Percentiles rank a stretch among this genome's conserved stretches.
These are phyloP conservation scores for Oryza glaberrima DNA, from an alignment of 176 grass and related monocot species.

Conservation along the genomic window DNA sequence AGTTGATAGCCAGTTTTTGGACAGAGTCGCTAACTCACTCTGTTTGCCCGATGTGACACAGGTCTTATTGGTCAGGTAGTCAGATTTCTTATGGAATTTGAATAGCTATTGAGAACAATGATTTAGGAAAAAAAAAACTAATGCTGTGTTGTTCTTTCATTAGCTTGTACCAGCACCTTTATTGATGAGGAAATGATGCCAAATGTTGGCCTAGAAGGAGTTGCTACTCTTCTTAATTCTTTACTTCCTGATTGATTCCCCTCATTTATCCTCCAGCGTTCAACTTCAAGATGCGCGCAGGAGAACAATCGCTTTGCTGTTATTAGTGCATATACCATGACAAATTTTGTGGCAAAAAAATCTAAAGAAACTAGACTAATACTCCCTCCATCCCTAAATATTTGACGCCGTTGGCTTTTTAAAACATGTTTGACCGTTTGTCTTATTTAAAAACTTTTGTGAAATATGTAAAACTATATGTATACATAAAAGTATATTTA, in stretches of 20 bases:
- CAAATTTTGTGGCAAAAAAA: neutral
- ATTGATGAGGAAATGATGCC: neutral
- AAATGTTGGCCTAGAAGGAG: neutral
- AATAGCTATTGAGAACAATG: neutral
- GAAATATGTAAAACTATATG: no score
- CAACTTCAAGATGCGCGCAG: neutral
- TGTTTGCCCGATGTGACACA: neutral
- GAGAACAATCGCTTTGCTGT: neutral
- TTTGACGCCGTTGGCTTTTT: no score
- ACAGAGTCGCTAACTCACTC: neutral
- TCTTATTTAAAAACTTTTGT: no score
- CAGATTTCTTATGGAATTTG: neutral
- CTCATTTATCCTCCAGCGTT: neutral
- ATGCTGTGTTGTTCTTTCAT: neutral
- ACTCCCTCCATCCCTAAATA: no score
- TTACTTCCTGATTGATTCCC: neutral
- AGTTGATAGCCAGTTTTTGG: neutral
- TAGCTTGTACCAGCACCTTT: neutral
- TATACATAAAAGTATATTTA: no score
- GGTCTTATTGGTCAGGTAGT: neutral
- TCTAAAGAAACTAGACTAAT: neutral
- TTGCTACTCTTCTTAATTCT: neutral
- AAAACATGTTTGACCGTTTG: no score
- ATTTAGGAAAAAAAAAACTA: slow-evolving; percentile 1
- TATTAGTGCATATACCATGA: neutral